Evolutionary conservation across 169 alveolate genomes (phyloP).

Genomic region (Ophryocystis elektroscirrha): DNA sequence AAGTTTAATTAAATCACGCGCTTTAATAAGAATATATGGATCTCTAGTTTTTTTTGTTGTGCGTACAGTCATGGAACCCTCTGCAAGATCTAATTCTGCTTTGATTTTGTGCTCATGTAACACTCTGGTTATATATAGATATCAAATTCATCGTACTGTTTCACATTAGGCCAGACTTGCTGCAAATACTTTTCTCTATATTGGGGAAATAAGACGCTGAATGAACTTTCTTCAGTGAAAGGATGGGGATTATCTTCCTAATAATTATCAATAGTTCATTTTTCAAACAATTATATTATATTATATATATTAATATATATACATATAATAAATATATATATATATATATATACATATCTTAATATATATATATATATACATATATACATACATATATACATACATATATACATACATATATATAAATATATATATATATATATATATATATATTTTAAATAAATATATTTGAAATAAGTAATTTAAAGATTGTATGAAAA

Average conservation of each 20-base stretch:
- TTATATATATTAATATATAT: no score
- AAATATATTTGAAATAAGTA: no score
- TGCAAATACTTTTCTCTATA: conserved; percentile 89
- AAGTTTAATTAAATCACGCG: conserved; percentile 88
- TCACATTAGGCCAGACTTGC: conserved; percentile 80
- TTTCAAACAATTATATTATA: background rate
- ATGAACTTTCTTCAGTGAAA: conserved; percentile 80
- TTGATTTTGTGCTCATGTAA: conserved; percentile 58
- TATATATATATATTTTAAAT: no score
- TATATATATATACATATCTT: background rate
- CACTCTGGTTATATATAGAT: conserved; percentile 19
- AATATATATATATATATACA: background rate
- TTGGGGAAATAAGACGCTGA: conserved; percentile 86
- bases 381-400: background rate
- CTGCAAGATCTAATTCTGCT: conserved; percentile 81
- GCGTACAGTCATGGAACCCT: conserved; percentile 95
- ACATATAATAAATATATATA: background rate
- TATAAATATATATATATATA: background rate
- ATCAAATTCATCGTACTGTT: background rate
- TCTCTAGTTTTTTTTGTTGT: conserved; percentile 94
- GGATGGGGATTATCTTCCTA: conserved; percentile 71
- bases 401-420: background rate
- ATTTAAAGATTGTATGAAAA: no score
- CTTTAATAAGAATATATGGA: conserved; percentile 84
- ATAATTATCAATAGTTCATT: conserved; percentile 1